Evolutionary conservation across 352 stramenopile species (phyloP).

Genomic region (Phytopythium vexans): DNA sequence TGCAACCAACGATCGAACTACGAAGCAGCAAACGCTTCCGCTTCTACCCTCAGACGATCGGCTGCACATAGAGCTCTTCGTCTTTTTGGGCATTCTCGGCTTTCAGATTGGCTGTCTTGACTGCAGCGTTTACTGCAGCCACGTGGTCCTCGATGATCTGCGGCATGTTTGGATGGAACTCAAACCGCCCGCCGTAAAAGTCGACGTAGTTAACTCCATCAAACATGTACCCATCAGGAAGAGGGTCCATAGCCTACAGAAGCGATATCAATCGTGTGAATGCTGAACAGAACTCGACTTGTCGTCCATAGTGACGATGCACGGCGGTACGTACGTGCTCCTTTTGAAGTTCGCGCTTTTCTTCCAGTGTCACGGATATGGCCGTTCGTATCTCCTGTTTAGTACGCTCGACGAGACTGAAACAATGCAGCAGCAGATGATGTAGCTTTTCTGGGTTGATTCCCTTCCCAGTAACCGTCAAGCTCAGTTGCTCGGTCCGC

Average conservation of each 20-base stretch:
- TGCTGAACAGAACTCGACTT: no score
- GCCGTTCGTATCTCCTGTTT: conserved; percentile 40
- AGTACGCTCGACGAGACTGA: conserved; percentile 31
- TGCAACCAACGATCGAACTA: background rate
- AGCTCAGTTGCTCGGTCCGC: conserved; percentile 13
- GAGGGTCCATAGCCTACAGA: conserved; percentile 51
- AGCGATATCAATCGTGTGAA: background rate
- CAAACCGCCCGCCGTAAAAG: conserved; percentile 62
- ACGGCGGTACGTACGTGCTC: conserved; percentile 39
- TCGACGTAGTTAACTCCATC: conserved; percentile 75
- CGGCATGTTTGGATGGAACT: conserved; percentile 71
- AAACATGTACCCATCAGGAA: conserved; percentile 69
- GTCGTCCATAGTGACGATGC: no score
- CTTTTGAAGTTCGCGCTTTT: conserved; percentile 69
- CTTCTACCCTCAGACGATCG: conserved; percentile 1
- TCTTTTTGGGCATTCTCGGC: conserved; percentile 34
- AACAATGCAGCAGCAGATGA: conserved; percentile 59
- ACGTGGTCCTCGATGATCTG: conserved; percentile 69
- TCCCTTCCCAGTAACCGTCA: conserved; percentile 43
- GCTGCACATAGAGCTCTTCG: conserved; percentile 38
- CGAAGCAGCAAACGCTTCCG: background rate
- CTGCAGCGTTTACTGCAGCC: conserved; percentile 33
- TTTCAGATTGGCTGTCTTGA: conserved; percentile 39
- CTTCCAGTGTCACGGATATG: conserved; percentile 37
- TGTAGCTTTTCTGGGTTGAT: conserved; percentile 43